phyloP scores from a whole-genome alignment of 345 rosid species.

The Lagerstroemia speciosa region DNA sequence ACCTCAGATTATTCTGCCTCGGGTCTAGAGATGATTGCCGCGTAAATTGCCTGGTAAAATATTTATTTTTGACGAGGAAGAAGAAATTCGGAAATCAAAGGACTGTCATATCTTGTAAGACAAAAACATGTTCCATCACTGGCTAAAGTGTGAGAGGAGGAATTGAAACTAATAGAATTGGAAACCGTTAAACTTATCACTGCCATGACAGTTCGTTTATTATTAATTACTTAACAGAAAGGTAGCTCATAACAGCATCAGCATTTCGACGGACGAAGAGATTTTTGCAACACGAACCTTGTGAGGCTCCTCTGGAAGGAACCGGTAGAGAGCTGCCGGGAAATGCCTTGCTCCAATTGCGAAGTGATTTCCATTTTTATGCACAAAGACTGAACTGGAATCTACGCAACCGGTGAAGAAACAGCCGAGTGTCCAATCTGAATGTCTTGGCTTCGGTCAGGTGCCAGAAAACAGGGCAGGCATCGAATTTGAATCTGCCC shows the following conservation, averaged over 20 bases:
- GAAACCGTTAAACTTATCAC: no score
- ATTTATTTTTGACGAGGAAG: background rate
- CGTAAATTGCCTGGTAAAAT: slow-evolving; percentile 30
- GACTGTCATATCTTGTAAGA: background rate
- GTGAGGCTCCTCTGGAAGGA: slow-evolving; percentile 46
- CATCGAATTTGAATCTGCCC: background rate
- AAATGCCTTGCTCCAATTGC: slow-evolving; percentile 65
- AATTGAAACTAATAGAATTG: no score
- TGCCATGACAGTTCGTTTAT: no score
- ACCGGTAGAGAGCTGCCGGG: slow-evolving; percentile 76
- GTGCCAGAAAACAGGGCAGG: background rate
- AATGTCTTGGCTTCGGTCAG: background rate
- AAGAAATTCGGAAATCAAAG: background rate
- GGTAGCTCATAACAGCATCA: background rate
- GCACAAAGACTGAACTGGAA: background rate
- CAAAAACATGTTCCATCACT: no score
- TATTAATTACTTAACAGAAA: no score
- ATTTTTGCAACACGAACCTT: slow-evolving; percentile 1
- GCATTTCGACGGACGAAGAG: background rate
- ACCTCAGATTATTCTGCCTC: slow-evolving; percentile 52
- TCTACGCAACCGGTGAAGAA: background rate
- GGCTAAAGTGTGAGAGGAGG: no score
- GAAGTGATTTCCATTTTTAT: slow-evolving; percentile 44
- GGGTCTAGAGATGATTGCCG: slow-evolving; percentile 74
- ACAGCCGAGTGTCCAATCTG: background rate